A percentile compares a stretch with the other conserved stretches of the same genome.
Evolutionary conservation across 1,284 basidiomycete species (phyloP).

Genomic region (Sporisorium scitamineum): DNA sequence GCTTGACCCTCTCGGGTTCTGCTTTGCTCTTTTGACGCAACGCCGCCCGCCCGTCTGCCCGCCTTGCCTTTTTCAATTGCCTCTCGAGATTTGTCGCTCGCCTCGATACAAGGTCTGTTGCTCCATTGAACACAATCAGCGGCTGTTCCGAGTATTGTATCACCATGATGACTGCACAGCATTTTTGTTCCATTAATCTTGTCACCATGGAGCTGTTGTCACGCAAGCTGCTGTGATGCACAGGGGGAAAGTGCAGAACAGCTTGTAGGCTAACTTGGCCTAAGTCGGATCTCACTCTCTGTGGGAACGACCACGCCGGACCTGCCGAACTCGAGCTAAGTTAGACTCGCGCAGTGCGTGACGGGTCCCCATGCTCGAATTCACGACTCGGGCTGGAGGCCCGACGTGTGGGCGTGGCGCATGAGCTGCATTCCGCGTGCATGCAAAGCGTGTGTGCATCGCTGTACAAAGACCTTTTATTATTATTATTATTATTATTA

Average conservation of each 20-base stretch:
- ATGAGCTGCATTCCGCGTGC: constrained; percentile 20
- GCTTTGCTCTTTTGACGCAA: neutral
- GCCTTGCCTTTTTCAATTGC: neutral
- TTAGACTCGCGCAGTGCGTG: constrained; percentile 1
- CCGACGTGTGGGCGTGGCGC: constrained; percentile 26
- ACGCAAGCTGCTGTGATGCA: constrained; percentile 3
- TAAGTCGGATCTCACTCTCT: too few species aligned
- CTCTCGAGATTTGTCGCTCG: neutral
- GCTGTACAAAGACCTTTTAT: too few species aligned
- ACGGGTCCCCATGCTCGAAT: constrained; percentile 6
- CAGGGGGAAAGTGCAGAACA: constrained; percentile 21
- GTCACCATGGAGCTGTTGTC: too few species aligned
- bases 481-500: too few species aligned
- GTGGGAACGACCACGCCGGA: too few species aligned
- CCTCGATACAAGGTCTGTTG: neutral
- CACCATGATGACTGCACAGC: too few species aligned
- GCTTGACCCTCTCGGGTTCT: neutral
- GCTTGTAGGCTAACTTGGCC: neutral
- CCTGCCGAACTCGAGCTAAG: neutral
- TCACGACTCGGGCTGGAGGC: constrained; percentile 16
- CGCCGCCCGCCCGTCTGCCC: too few species aligned
- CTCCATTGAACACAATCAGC: neutral
- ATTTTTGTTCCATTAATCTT: too few species aligned
- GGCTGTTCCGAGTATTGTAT: neutral
- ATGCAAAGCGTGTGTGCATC: constrained; percentile 6